Evolutionary conservation across 768 basidiomycete genomes (phyloP), one percentile per base, ranked within the genome.

Genomic region (Pleurotus giganteus): DNA sequence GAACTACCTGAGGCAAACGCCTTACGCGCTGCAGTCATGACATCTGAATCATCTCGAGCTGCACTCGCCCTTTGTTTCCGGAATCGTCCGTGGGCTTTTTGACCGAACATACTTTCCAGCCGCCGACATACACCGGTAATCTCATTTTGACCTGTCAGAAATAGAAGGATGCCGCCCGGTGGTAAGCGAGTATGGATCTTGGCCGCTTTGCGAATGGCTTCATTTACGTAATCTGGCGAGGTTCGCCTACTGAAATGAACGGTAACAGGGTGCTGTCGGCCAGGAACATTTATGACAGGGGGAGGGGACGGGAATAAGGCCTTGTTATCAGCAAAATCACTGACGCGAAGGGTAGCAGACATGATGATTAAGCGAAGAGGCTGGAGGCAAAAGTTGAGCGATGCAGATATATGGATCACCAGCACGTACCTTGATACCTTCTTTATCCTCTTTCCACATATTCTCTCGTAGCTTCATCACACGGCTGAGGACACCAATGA

Each of bases 91-190:
- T 91, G 69, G 6, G 84, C 85, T 64, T 82, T 86, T 53, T 67
- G 65, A 1, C 93, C 84, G 63, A 89, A 98, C 63, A 77, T 84
- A 42, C 82, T 81, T 64, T 95, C 89, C 49, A 99, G 70, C 64
- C 84, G 87, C 63, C 82, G 78, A 66, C 92, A 95, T 2, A 97
- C 83, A 2, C 88, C 88, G 12, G 78, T 76, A 61, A 99, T 98
- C 72, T 99, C 97, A 58, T 91, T 91, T 69, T 98, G 96, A 19
- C 97, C 97, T 0, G 97, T 98, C 59, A 98, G 74, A 68, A 97
- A 97, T 45, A 96, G 84, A 46, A 99, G 77, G 31, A 99, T 88
- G 3, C 95, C 97, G 0, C 97, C 97, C 0, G 91, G 84, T 2
- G 97, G 97, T 17, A 99, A 73, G 15, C 93, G 84, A 13, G 89